Conservation (phyloP, 148 eudicot species). For the Diospyros lotus region DNA sequence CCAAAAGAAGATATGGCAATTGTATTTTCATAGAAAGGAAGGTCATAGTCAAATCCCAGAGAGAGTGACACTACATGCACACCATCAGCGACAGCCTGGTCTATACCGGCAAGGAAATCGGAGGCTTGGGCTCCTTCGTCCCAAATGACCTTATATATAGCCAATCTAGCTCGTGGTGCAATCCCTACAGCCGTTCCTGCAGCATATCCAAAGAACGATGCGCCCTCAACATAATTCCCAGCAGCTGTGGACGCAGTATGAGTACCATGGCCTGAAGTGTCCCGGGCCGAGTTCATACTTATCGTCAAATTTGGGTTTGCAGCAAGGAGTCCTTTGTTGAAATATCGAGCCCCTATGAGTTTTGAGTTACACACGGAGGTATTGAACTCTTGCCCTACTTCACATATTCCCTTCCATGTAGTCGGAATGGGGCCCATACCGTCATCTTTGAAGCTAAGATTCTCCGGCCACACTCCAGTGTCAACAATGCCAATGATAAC, state of each 20-base stretch:
- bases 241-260: constrained; percentile 41
- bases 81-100: constrained; percentile 16
- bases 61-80: constrained; percentile 6
- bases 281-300: constrained; percentile 33
- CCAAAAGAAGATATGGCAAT: constrained; percentile 13
- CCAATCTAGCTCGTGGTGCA: constrained; percentile 48
- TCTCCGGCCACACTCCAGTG: constrained; percentile 63
- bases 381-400: constrained; percentile 37
- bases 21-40: constrained; percentile 7
- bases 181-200: constrained; percentile 46
- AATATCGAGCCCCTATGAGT: constrained; percentile 45
- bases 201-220: constrained; percentile 43
- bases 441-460: constrained; percentile 38
- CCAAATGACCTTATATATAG: constrained; percentile 44
- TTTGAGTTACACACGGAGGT: constrained; percentile 41
- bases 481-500: constrained; percentile 59
- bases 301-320: constrained; percentile 20
- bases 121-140: constrained; percentile 23
- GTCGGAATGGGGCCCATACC: constrained; percentile 29
- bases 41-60: too few species aligned
- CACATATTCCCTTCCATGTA: constrained; percentile 47
- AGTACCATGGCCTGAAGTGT: constrained; percentile 47
- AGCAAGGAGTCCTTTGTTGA: constrained; percentile 38
- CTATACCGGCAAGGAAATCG: constrained; percentile 20
- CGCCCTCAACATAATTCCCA: constrained; percentile 34